Base-by-base conservation (phyloP, 805 yeast species). In the Pichia occidentalis region DNA sequence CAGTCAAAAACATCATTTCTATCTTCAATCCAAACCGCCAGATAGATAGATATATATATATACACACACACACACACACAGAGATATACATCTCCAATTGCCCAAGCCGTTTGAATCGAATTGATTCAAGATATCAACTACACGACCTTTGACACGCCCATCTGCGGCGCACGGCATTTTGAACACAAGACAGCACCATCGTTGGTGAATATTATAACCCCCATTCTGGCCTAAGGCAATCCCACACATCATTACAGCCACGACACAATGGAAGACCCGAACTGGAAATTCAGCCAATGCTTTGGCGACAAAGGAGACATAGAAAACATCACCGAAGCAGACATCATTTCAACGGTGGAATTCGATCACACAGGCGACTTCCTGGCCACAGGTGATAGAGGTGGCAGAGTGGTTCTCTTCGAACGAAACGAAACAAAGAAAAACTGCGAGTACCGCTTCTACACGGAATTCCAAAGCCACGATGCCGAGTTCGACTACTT, bases 251-350 rank as follows among this genome's bases (percentile, higher is more conserved):
- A 8, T 32, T 25, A 25, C 20, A 11, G 14, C 11, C 16, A 19
- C 21, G 17, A 6, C 24, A 48, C 30, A 37, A 50, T 52, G 56
- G 59, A 51, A 29, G 60, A 65, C 39, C 58, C 67, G 42, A 40
- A 44, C 29, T 81, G 90, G 90, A 86, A 85, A 61, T 88, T 88
- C 60, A 83, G 95, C 51, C 97, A 88, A 62, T 92, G 99, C 61
- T 92, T 92, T 70, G 99, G 99, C 47, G 98, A 92, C 62, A 92
- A 94, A 61, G 95, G 95, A 33, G 99, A 92, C 60, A 82, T 88
- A 41, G 97, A 90, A 49, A 83, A 79, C 54, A 85, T 88, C 54
- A 87, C 96, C 3, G 97, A 88, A 57, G 96, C 97, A 4, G 99
- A 92, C 60, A 88, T 92, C 56, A 92, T 92, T 45, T 84, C 96